Conservation (phyloP, 1,284 basidiomycete genomes). For the Ceratobasidium papillatum region DNA sequence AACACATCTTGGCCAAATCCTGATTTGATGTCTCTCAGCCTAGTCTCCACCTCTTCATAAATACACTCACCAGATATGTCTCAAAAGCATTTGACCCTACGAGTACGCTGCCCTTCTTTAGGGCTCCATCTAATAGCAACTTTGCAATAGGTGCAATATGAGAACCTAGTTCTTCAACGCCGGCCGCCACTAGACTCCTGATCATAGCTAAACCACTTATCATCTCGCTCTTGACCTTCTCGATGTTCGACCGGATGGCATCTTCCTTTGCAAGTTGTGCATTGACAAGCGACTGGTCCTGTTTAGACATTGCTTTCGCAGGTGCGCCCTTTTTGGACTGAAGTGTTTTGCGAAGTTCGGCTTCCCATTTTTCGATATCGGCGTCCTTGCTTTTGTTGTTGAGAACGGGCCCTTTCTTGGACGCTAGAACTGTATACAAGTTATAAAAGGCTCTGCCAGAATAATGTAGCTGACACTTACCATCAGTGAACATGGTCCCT, state of each 20-base stretch:
- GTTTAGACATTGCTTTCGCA: constrained; percentile 72
- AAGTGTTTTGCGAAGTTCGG: constrained; percentile 85
- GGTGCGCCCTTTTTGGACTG: constrained; percentile 72
- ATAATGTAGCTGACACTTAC: constrained; percentile 53
- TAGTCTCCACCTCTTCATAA: background rate
- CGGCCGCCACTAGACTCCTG: constrained; percentile 67
- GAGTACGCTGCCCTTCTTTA: constrained; percentile 66
- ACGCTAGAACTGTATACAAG: constrained; percentile 63
- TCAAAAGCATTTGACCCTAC: constrained; percentile 71
- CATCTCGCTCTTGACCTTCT: constrained; percentile 62
- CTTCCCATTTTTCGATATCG: constrained; percentile 92
- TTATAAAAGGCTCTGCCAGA: constrained; percentile 6
- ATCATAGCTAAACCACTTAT: constrained; percentile 75
- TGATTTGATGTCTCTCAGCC: constrained; percentile 48
- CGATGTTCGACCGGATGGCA: constrained; percentile 68
- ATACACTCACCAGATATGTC: constrained; percentile 72
- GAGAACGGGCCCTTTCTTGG: constrained; percentile 58
- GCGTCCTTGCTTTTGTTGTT: constrained; percentile 84
- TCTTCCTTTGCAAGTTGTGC: constrained; percentile 84
- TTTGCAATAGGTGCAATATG: constrained; percentile 67
- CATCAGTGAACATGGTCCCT: constrained; percentile 80
- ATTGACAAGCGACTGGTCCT: constrained; percentile 80
- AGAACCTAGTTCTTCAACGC: constrained; percentile 64
- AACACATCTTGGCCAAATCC: constrained; percentile 71
- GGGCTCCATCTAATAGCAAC: constrained; percentile 71